A percentile compares a stretch with the other conserved stretches of the same genome.
Conservation (phyloP, 1,139 yeast genomes). For the Yamadazyma dushanensis region DNA sequence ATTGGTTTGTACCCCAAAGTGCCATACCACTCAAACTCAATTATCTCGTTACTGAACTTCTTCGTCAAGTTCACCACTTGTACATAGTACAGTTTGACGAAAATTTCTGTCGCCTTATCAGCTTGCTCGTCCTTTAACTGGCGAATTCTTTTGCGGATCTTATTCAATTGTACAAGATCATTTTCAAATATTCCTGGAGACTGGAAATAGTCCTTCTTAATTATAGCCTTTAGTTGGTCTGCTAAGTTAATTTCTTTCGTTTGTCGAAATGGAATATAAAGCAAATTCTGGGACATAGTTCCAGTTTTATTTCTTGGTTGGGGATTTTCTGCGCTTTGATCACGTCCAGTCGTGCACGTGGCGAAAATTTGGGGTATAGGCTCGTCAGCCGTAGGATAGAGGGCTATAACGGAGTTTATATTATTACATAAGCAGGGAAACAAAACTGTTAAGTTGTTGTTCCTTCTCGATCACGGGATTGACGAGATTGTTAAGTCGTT, state of each 20-base stretch:
- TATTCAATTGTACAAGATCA: slow-evolving; percentile 48
- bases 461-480: slow-evolving; percentile 11
- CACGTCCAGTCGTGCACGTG: not conserved
- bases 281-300: slow-evolving; percentile 31
- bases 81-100: slow-evolving; percentile 31
- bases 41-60: slow-evolving; percentile 43
- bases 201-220: slow-evolving; percentile 65
- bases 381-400: no score
- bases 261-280: slow-evolving; percentile 54
- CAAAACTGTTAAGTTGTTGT: slow-evolving; percentile 4
- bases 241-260: slow-evolving; percentile 50
- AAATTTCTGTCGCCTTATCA: slow-evolving; percentile 17
- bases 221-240: slow-evolving; percentile 46
- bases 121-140: slow-evolving; percentile 23
- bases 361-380: no score
- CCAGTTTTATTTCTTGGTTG: not conserved
- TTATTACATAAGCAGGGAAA: no score
- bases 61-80: slow-evolving; percentile 28
- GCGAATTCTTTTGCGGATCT: slow-evolving; percentile 24
- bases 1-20: slow-evolving; percentile 56
- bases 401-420: no score
- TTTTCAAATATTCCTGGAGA: slow-evolving; percentile 54
- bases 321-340: not conserved
- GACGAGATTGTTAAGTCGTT: slow-evolving; percentile 13
- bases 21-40: slow-evolving; percentile 71